Percentiles rank a stretch among this genome's conserved stretches.
Conservation (phyloP, 352 stramenopile species). For the Globisporangium cylindrosporum region DNA sequence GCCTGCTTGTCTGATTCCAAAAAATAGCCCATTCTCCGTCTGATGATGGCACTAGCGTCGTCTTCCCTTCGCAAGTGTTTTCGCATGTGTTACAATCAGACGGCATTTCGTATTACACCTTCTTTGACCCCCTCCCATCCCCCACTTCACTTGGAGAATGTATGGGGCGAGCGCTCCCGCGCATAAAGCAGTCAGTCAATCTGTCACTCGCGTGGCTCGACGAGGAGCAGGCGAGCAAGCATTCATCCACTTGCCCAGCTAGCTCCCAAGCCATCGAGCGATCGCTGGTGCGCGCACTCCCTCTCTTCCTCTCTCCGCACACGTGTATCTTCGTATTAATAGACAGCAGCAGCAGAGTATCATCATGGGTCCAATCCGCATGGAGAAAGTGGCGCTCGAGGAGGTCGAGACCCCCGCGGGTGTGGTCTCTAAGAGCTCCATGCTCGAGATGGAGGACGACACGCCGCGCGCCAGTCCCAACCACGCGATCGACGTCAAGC, state of each 20-base stretch:
- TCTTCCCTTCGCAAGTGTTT: neutral
- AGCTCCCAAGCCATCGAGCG: neutral
- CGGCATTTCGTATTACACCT: neutral
- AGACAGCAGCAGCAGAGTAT: neutral
- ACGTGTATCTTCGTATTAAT: neutral
- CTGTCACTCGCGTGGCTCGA: neutral
- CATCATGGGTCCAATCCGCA: constrained; percentile 17
- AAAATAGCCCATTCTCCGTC: neutral
- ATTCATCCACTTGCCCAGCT: constrained; percentile 5
- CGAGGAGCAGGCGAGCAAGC: neutral
- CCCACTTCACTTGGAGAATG: constrained; percentile 6
- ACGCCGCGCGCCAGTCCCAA: constrained; percentile 7
- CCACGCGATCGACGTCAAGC: constrained; percentile 8
- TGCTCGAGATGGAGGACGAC: constrained; percentile 23
- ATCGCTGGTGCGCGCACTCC: neutral
- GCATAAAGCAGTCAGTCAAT: neutral
- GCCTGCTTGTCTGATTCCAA: neutral
- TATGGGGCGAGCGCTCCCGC: neutral
- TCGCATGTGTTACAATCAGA: constrained; percentile 12
- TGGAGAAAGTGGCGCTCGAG: constrained; percentile 23
- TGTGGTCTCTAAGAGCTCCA: constrained; percentile 16
- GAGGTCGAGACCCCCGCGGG: constrained; percentile 20
- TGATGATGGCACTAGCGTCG: neutral
- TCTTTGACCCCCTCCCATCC: constrained; percentile 11
- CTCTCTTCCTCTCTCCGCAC: neutral